Conservation (phyloP, 805 yeast species). For the Saturnispora ahearnii region DNA sequence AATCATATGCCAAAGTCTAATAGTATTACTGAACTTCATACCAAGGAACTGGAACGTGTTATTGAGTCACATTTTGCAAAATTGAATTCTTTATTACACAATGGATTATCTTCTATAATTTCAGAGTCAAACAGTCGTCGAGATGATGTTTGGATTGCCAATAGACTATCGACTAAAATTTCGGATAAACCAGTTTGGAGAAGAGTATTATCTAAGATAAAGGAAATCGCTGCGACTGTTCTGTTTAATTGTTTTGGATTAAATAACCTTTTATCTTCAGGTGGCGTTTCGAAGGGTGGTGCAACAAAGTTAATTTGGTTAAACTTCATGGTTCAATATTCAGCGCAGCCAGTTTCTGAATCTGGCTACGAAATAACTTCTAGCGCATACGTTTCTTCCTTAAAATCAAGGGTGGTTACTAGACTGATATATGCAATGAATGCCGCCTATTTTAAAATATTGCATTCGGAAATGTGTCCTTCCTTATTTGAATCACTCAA, state of each 20-base stretch:
- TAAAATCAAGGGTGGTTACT: slow-evolving; percentile 1
- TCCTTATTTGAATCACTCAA: slow-evolving; percentile 4
- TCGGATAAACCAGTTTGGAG: neutral
- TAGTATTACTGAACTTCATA: slow-evolving; percentile 21
- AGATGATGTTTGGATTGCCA: slow-evolving; percentile 4
- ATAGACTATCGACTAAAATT: neutral
- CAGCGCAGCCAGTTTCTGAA: neutral
- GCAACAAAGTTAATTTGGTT: slow-evolving; percentile 7
- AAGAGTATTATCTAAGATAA: neutral
- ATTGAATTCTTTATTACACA: slow-evolving; percentile 20
- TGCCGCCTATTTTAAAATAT: slow-evolving; percentile 1
- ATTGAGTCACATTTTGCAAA: slow-evolving; percentile 21
- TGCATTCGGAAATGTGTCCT: slow-evolving; percentile 12
- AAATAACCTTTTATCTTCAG: neutral
- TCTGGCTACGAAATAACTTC: slow-evolving; percentile 3
- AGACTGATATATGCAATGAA: slow-evolving; percentile 2
- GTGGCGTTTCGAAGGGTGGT: slow-evolving; percentile 6
- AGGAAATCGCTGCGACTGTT: neutral
- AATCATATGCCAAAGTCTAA: slow-evolving; percentile 27
- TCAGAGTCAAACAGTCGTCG: slow-evolving; percentile 24
- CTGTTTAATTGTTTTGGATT: neutral
- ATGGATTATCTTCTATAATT: slow-evolving; percentile 24
- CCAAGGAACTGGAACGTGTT: slow-evolving; percentile 23
- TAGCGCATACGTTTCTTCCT: neutral
- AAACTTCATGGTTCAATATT: slow-evolving; percentile 7